Evolutionary conservation across 2,329 filamentous ascomycete species (phyloP).

Genomic region (Colletotrichum plurivorum): DNA sequence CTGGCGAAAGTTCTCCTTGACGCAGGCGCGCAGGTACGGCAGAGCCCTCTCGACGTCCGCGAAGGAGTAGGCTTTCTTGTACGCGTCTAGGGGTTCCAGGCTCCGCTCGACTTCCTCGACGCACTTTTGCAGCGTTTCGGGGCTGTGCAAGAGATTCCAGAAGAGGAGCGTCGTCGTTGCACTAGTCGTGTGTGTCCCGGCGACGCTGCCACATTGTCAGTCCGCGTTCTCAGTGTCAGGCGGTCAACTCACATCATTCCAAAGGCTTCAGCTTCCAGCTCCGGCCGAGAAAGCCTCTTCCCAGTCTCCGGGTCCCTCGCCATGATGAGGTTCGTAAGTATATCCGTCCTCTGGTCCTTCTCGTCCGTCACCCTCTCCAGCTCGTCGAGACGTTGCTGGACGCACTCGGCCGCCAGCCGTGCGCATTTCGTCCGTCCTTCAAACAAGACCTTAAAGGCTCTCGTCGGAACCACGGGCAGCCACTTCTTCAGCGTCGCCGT

Average conservation of each 20-base stretch:
- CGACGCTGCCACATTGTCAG: neutral
- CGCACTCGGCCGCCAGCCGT: constrained; percentile 41
- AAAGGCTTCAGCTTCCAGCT: constrained; percentile 53
- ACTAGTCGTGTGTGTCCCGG: constrained; percentile 26
- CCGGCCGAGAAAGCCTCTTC: constrained; percentile 45
- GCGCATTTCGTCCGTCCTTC: constrained; percentile 43
- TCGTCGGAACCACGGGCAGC: constrained; percentile 43
- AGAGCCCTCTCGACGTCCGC: constrained; percentile 10
- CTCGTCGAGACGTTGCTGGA: constrained; percentile 35
- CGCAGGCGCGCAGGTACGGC: constrained; percentile 11
- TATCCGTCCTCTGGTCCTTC: constrained; percentile 46
- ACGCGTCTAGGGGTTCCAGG: neutral
- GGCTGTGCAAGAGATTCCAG: constrained; percentile 28
- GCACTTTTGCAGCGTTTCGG: neutral
- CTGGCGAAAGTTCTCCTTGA: constrained; percentile 29
- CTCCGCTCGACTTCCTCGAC: constrained; percentile 11
- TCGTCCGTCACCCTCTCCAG: constrained; percentile 15
- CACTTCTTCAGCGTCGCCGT: constrained; percentile 45
- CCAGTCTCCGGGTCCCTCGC: constrained; percentile 54
- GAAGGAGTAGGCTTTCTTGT: constrained; percentile 17
- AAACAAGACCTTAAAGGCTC: constrained; percentile 43
- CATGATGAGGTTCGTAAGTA: constrained; percentile 53
- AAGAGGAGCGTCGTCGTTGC: constrained; percentile 9
- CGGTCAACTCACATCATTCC: constrained; percentile 50
- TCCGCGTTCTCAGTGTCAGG: neutral